These are phyloP conservation scores for Neurospora pannonica DNA, from an alignment of 495 filamentous ascomycete species.

Conservation along the genomic window DNA sequence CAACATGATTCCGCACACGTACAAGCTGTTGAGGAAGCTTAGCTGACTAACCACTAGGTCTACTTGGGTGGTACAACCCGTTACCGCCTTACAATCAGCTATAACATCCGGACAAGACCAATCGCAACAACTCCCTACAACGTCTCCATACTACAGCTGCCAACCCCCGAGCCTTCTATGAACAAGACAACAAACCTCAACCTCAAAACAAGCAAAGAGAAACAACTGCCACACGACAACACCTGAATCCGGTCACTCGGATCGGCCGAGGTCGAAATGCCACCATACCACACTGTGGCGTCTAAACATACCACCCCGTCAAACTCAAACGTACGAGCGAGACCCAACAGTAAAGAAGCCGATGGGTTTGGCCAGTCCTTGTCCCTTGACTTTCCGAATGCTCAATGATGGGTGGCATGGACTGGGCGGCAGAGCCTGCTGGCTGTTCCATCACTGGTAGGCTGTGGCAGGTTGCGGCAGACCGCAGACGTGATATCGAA, in stretches of 20 bases:
- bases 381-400: neutral
- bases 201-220: neutral
- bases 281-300: neutral
- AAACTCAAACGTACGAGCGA: neutral
- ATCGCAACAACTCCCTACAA: neutral
- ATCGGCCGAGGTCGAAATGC: neutral
- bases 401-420: neutral
- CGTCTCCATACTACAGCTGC: neutral
- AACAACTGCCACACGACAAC: neutral
- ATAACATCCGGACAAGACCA: neutral
- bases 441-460: neutral
- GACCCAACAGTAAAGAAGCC: neutral
- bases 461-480: neutral
- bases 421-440: neutral
- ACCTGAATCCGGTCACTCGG: neutral
- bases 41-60: neutral
- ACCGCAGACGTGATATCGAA: neutral
- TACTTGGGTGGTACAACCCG: neutral
- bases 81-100: neutral
- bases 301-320: neutral
- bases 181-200: neutral
- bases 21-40: neutral
- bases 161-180: neutral
- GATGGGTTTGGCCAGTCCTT: neutral
- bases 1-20: neutral